phyloP scores from a whole-genome alignment of 805 yeast genomes.

The Spathaspora arborariae region DNA sequence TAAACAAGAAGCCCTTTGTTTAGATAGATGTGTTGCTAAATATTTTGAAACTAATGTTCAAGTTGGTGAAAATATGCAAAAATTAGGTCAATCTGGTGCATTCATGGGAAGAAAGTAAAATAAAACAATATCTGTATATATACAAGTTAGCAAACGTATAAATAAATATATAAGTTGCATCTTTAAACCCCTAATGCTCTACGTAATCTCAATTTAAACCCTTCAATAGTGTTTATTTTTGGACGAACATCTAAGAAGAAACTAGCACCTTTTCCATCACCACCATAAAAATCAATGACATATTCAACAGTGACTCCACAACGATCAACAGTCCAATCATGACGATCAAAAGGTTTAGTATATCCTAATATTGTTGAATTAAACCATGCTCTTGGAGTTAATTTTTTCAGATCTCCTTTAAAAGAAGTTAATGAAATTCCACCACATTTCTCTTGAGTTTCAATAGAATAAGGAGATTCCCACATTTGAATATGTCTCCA shows the following conservation, averaged over 20 bases:
- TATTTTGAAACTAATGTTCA: slow-evolving; percentile 92
- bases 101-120: slow-evolving; percentile 41
- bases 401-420: slow-evolving; percentile 79
- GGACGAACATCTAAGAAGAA: slow-evolving; percentile 91
- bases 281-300: slow-evolving; percentile 84
- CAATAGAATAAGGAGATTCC: slow-evolving; percentile 64
- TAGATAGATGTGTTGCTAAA: slow-evolving; percentile 94
- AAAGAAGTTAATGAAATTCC: slow-evolving; percentile 82
- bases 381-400: slow-evolving; percentile 82
- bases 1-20: slow-evolving; percentile 79
- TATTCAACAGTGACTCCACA: slow-evolving; percentile 84
- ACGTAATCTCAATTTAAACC: slow-evolving; percentile 62
- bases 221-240: slow-evolving; percentile 78
- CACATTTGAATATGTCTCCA: slow-evolving; percentile 82
- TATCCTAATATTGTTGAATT: slow-evolving; percentile 64
- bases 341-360: slow-evolving; percentile 88
- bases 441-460: slow-evolving; percentile 54
- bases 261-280: slow-evolving; percentile 40
- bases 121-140: background rate
- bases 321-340: slow-evolving; percentile 87
- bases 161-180: background rate
- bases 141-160: background rate
- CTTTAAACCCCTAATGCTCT: slow-evolving; percentile 41
- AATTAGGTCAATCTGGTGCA: slow-evolving; percentile 43
- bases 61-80: slow-evolving; percentile 75